Evolutionary conservation across 23 red algal species (phyloP), one percentile per base, ranked within the genome.

Genomic region (Gracilaria domingensis): DNA sequence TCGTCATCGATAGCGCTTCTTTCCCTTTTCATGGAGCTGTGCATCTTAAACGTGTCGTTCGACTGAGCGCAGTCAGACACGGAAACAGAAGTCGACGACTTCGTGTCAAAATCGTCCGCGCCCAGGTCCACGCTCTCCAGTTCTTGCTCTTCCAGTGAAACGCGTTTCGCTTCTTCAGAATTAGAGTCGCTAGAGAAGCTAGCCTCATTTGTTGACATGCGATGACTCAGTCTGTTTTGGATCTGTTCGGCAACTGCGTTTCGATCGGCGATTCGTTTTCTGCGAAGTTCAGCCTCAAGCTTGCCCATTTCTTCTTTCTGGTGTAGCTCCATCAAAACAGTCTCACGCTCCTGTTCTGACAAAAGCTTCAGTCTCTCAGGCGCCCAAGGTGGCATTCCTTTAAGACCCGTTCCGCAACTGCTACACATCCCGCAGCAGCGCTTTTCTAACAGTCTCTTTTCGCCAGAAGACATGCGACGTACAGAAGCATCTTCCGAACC

Each of bases 371-470:
- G 17, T 36, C 89, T 36, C 67, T 92, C 89, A 37, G 89, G 89
- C 36, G 89, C 89, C 89, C 89, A 92, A 9, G 79, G 89, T 26
- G 89, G 89, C 80, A 84, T 75, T 18, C 29, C 79, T 25, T 66
- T 70, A 17, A 71, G 58, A 18, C 76, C 87, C 36, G 59, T 73
- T 1, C 62, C 79, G 30, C 89, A 92, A 45, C 47, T 61, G 61
- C 77, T 62, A 58, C 89, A 92, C 89, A 92, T 92, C 3, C 89
- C 89, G 37, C 89, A 92, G 23, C 54, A 48, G 32, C 61, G 33
- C n/a, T 75, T 71, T 40, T 45, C 74, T 34, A 54, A 26, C 37
- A 64, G 18, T 28, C 60, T 42, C 24, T 66, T 72, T 47, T 66
- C 84, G 39, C 84, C 24, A 36, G 62, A 44, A 12, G 64, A 25